These are phyloP conservation scores for Fomitiporia mediterranea DNA, from an alignment of 1,284 basidiomycete species.

Conservation along the genomic window DNA sequence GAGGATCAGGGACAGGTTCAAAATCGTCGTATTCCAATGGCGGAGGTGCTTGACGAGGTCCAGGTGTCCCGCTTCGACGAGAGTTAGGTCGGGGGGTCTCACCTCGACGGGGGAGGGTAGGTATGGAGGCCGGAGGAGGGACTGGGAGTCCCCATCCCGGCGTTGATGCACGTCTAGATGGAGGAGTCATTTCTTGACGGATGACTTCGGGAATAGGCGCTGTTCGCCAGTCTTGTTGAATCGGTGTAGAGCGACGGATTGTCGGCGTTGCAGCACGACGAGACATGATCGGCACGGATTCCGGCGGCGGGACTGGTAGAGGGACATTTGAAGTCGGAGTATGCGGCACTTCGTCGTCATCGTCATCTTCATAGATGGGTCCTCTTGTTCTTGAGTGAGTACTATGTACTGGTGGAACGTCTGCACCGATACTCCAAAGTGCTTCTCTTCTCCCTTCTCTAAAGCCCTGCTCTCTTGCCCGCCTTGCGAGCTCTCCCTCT, in stretches of 20 bases:
- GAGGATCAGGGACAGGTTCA: background rate
- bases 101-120: background rate
- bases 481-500: conserved; percentile 41
- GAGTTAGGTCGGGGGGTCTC: background rate
- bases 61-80: background rate
- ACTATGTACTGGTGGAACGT: background rate
- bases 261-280: background rate
- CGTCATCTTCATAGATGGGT: conserved; percentile 5
- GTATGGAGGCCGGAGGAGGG: background rate
- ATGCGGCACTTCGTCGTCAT: background rate
- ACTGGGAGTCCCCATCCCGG: background rate
- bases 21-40: background rate
- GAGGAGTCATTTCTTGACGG: background rate
- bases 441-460: conserved; percentile 51
- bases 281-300: conserved; percentile 2
- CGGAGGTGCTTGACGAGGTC: background rate
- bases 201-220: background rate
- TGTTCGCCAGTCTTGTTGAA: background rate
- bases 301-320: conserved; percentile 12
- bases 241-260: background rate
- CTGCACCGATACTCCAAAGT: conserved; percentile 31
- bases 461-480: conserved; percentile 51
- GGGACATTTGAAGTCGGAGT: background rate
- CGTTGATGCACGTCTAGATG: background rate
- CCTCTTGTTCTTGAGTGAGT: conserved; percentile 4